These are phyloP conservation scores for Macrophomina pseudophaseolina DNA, from an alignment of 2,329 filamentous ascomycete species.

Conservation along the genomic window DNA sequence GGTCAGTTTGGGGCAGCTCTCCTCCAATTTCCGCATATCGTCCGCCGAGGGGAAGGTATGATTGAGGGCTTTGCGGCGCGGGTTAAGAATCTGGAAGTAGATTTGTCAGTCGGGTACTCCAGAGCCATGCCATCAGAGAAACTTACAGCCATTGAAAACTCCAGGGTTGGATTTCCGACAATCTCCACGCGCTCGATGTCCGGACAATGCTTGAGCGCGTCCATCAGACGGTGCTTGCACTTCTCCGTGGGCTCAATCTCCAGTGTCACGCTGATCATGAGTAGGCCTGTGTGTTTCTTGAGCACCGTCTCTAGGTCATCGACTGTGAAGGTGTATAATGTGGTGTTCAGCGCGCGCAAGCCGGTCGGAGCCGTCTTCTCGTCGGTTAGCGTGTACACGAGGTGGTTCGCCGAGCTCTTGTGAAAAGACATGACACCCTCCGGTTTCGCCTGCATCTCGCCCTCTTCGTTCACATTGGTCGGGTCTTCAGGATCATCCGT, in stretches of 20 bases:
- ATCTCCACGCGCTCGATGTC: conserved; percentile 48
- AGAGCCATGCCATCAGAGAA: neutral
- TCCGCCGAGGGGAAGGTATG: conserved; percentile 41
- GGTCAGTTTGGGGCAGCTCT: conserved; percentile 41
- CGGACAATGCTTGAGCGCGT: conserved; percentile 37
- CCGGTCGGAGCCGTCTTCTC: conserved; percentile 39
- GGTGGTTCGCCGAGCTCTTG: conserved; percentile 33
- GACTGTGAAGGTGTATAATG: conserved; percentile 48
- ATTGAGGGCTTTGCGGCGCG: conserved; percentile 34
- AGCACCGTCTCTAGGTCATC: conserved; percentile 43
- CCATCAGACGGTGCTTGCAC: conserved; percentile 42
- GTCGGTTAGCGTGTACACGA: conserved; percentile 42
- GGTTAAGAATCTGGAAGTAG: conserved; percentile 34
- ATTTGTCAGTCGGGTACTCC: too few relatives aligned
- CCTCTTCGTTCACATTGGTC: conserved; percentile 28
- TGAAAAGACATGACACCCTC: conserved; percentile 45
- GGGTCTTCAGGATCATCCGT: conserved; percentile 32
- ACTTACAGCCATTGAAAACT: conserved; percentile 46
- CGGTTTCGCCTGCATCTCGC: conserved; percentile 34
- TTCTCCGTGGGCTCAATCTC: conserved; percentile 43
- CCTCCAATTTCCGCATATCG: conserved; percentile 41
- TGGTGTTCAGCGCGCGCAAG: conserved; percentile 46
- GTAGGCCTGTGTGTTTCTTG: conserved; percentile 42
- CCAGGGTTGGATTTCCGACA: conserved; percentile 44
- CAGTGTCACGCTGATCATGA: conserved; percentile 47